A percentile compares a stretch with the other conserved stretches of the same genome.
phyloP scores from a whole-genome alignment of 2,329 filamentous ascomycete species.

The Monilinia polystroma region DNA sequence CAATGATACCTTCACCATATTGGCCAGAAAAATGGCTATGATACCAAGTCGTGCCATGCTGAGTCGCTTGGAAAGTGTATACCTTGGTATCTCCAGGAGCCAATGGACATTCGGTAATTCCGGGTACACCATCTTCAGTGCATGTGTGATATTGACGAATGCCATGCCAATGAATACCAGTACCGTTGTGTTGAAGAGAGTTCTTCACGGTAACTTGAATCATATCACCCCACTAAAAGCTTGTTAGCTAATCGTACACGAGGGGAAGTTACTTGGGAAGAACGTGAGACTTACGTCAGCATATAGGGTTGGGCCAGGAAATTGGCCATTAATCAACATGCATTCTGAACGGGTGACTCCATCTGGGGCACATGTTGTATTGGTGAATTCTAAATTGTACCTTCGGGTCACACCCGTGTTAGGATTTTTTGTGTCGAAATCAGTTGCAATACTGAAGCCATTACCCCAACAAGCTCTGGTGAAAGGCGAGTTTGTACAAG shows the following conservation, averaged over 20 bases:
- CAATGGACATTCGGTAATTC: slow-evolving; percentile 35
- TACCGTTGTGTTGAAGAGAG: slow-evolving; percentile 41
- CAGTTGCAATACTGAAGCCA: slow-evolving; percentile 38
- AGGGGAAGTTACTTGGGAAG: background rate
- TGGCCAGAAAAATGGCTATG: slow-evolving; percentile 56
- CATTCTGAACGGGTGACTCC: slow-evolving; percentile 52
- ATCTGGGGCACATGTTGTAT: slow-evolving; percentile 42
- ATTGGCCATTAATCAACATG: slow-evolving; percentile 37
- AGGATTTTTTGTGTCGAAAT: slow-evolving; percentile 37
- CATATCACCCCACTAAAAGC: slow-evolving; percentile 37
- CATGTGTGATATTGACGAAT: slow-evolving; percentile 45
- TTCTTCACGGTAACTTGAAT: slow-evolving; percentile 36
- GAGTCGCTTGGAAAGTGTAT: slow-evolving; percentile 37
- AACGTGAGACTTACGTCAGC: slow-evolving; percentile 26
- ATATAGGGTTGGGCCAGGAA: slow-evolving; percentile 38
- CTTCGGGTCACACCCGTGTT: slow-evolving; percentile 40
- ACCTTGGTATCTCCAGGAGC: slow-evolving; percentile 49
- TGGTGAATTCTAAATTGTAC: slow-evolving; percentile 34
- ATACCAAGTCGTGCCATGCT: slow-evolving; percentile 42
- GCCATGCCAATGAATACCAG: slow-evolving; percentile 49
- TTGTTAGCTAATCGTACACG: background rate
- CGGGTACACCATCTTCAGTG: slow-evolving; percentile 45
- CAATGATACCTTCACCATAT: slow-evolving; percentile 53
- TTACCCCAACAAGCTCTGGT: slow-evolving; percentile 40
- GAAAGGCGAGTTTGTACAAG: slow-evolving; percentile 38